phyloP scores from a whole-genome alignment of 2,329 filamentous ascomycete species.

The Triangularia setosa region DNA sequence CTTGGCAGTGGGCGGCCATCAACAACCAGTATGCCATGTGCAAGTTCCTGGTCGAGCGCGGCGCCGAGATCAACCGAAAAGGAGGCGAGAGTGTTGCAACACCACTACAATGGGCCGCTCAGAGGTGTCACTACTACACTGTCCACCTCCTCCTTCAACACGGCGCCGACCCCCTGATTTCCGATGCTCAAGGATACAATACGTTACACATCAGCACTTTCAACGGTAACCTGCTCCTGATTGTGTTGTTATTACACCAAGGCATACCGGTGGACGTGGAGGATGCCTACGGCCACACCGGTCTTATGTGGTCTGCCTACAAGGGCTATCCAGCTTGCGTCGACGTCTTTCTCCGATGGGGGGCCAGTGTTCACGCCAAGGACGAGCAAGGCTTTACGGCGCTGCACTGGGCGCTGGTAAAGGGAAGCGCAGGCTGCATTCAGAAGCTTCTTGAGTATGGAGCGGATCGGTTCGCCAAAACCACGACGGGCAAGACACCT shows the following conservation, averaged over 20 bases:
- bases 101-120: slow-evolving; percentile 93
- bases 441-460: slow-evolving; percentile 95
- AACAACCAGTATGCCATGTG: slow-evolving; percentile 98
- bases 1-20: slow-evolving; percentile 85
- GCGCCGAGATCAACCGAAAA: slow-evolving; percentile 90
- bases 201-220: slow-evolving; percentile 96
- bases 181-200: slow-evolving; percentile 95
- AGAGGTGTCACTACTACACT: slow-evolving; percentile 93
- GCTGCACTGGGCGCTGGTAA: slow-evolving; percentile 93
- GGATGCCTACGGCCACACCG: slow-evolving; percentile 87
- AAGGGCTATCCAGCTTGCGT: slow-evolving; percentile 93
- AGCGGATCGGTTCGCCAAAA: slow-evolving; percentile 86
- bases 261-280: slow-evolving; percentile 90
- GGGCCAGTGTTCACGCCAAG: slow-evolving; percentile 82
- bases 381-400: slow-evolving; percentile 94
- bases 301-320: slow-evolving; percentile 98
- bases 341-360: slow-evolving; percentile 89
- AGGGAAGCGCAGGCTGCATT: slow-evolving; percentile 83
- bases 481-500: slow-evolving; percentile 85
- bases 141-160: slow-evolving; percentile 87
- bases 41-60: slow-evolving; percentile 81
- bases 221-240: slow-evolving; percentile 88
- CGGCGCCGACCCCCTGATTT: slow-evolving; percentile 87
- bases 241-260: slow-evolving; percentile 87
- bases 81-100: slow-evolving; percentile 94